phyloP scores from a whole-genome alignment of 768 basidiomycete genomes.

The Boletus pseudo-olivaceus region DNA sequence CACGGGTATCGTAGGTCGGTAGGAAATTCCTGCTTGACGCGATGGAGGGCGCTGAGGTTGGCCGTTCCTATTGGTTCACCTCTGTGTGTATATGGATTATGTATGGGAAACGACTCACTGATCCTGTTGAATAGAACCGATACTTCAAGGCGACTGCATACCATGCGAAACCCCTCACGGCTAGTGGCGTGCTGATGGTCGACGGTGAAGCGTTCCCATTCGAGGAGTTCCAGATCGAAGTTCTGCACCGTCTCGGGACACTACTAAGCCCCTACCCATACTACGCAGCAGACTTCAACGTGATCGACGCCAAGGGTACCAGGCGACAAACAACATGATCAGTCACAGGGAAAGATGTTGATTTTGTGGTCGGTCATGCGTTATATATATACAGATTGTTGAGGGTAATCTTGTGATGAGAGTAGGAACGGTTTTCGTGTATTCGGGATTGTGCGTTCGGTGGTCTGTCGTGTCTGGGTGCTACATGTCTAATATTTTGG shows the following conservation, averaged over 20 bases:
- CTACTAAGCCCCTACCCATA: slow-evolving; percentile 53
- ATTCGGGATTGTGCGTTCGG: not conserved
- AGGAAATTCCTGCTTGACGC: slow-evolving; percentile 49
- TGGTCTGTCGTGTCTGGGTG: not conserved
- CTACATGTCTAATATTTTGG: not conserved
- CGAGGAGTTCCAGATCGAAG: slow-evolving; percentile 73
- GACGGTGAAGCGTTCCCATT: slow-evolving; percentile 81
- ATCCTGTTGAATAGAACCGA: slow-evolving; percentile 43
- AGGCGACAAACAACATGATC: slow-evolving; percentile 8
- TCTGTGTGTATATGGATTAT: slow-evolving; percentile 39
- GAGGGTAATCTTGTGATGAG: not conserved
- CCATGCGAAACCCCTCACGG: slow-evolving; percentile 57
- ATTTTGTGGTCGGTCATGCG: not conserved
- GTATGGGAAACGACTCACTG: slow-evolving; percentile 1
- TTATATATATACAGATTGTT: not conserved
- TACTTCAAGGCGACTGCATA: slow-evolving; percentile 76
- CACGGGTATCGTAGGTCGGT: slow-evolving; percentile 18
- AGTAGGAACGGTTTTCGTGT: not conserved
- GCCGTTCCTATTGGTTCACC: slow-evolving; percentile 58
- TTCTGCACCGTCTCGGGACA: slow-evolving; percentile 62
- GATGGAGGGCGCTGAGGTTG: slow-evolving; percentile 60
- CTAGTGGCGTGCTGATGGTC: slow-evolving; percentile 57
- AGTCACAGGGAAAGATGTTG: not conserved
- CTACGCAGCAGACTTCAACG: slow-evolving; percentile 54
- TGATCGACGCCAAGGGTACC: slow-evolving; percentile 27